Evolutionary conservation across 2,329 filamentous ascomycete genomes (phyloP).

Genomic region (Fusarium brevicatenulatum): DNA sequence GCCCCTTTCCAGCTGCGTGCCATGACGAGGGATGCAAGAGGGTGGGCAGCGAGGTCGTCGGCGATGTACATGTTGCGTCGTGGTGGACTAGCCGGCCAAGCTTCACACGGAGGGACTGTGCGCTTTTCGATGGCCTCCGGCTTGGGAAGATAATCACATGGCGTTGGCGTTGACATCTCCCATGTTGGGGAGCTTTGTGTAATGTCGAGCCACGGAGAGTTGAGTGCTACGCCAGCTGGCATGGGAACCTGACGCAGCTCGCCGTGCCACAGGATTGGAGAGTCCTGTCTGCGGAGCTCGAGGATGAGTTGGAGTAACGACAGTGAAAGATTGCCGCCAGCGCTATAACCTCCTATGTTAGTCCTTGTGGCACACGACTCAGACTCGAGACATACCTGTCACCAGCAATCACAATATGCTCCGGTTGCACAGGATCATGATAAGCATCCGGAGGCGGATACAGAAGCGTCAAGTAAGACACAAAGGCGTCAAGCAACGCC

Average conservation of each 20-base stretch:
- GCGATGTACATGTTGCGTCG: slow-evolving; percentile 64
- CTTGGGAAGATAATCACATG: slow-evolving; percentile 62
- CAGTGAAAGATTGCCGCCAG: slow-evolving; percentile 77
- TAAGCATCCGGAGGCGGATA: slow-evolving; percentile 75
- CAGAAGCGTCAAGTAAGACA: slow-evolving; percentile 77
- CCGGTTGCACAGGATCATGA: slow-evolving; percentile 71
- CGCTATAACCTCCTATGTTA: slow-evolving; percentile 54
- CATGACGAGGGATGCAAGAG: slow-evolving; percentile 72
- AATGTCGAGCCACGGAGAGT: slow-evolving; percentile 78
- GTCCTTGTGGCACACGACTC: slow-evolving; percentile 2
- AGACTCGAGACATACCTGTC: slow-evolving; percentile 62
- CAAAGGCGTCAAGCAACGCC: slow-evolving; percentile 76
- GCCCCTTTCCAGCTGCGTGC: slow-evolving; percentile 67
- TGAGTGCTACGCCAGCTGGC: slow-evolving; percentile 71
- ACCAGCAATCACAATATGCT: slow-evolving; percentile 76
- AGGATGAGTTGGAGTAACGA: slow-evolving; percentile 75
- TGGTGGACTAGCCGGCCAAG: slow-evolving; percentile 68
- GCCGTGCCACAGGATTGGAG: slow-evolving; percentile 70
- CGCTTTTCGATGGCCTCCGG: slow-evolving; percentile 47
- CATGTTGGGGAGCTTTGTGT: slow-evolving; percentile 61
- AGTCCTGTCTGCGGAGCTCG: slow-evolving; percentile 62
- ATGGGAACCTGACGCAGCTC: slow-evolving; percentile 67
- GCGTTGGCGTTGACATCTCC: slow-evolving; percentile 41
- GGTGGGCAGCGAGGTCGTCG: slow-evolving; percentile 68
- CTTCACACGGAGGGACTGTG: slow-evolving; percentile 56